Evolutionary conservation across 1,284 basidiomycete species (phyloP).

Genomic region (Peniophora sp.): DNA sequence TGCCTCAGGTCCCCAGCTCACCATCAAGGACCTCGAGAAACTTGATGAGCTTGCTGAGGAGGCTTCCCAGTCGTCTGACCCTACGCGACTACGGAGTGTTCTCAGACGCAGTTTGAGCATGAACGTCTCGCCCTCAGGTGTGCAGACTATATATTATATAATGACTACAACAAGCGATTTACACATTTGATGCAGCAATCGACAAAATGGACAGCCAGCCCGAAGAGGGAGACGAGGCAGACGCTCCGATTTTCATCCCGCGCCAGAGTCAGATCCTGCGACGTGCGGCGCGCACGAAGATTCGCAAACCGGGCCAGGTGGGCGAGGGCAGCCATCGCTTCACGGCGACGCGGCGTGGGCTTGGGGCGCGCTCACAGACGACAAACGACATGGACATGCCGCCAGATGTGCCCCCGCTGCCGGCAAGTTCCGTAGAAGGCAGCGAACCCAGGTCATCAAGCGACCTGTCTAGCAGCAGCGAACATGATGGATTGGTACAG

Average conservation of each 20-base stretch:
- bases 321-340: constrained; percentile 82
- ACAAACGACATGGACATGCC: no score
- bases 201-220: constrained; percentile 60
- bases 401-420: constrained; percentile 1
- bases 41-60: constrained; percentile 90
- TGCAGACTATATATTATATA: constrained; percentile 19
- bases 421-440: constrained; percentile 12
- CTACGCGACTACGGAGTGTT: constrained; percentile 74
- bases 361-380: no score
- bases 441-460: constrained; percentile 41
- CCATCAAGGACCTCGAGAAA: constrained; percentile 87
- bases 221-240: constrained; percentile 70
- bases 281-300: constrained; percentile 89
- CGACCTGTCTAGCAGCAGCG: constrained; percentile 56
- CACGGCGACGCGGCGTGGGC: constrained; percentile 41
- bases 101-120: constrained; percentile 85
- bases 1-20: constrained; percentile 66
- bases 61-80: constrained; percentile 77
- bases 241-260: constrained; percentile 85
- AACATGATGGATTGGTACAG: constrained; percentile 45
- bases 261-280: constrained; percentile 86
- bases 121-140: constrained; percentile 79
- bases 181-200: constrained; percentile 35
- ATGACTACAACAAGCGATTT: constrained; percentile 5
- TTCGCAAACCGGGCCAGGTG: constrained; percentile 77